Conservation (phyloP, 495 filamentous ascomycete genomes). For the Acidomyces sp. region DNA sequence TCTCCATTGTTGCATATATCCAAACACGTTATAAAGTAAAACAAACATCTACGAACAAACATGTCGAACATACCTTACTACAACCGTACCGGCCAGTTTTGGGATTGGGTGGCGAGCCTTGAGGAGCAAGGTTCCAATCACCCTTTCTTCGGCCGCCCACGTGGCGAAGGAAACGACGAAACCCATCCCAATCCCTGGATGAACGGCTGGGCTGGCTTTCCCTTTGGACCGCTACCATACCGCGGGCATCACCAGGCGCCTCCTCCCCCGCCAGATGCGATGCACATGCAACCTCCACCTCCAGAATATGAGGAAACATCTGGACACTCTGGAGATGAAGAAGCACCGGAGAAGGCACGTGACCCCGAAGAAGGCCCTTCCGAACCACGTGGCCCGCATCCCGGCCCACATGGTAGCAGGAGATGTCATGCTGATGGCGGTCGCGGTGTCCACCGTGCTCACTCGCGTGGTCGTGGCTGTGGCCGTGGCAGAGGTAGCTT, state of each 20-base stretch:
- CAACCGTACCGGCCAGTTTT: conserved; percentile 35
- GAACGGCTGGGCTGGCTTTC: conserved; percentile 9
- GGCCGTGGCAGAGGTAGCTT: conserved; percentile 29
- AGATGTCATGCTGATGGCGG: too few species aligned
- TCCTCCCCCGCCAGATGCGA: conserved; percentile 1
- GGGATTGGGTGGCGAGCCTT: conserved; percentile 33
- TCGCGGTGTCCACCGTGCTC: conserved; percentile 15
- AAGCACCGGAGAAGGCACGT: background rate
- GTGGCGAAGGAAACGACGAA: conserved; percentile 10
- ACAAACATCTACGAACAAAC: conserved; percentile 1
- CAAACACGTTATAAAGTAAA: conserved; percentile 1
- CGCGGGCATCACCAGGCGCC: conserved; percentile 12
- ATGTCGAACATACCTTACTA: conserved; percentile 33
- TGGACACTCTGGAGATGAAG: too few species aligned
- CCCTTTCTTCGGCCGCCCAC: conserved; percentile 21
- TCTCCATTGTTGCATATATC: background rate
- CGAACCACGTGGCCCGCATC: conserved; percentile 7
- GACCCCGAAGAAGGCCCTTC: conserved; percentile 15
- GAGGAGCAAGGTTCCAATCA: conserved; percentile 29
- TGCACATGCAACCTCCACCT: conserved; percentile 3
- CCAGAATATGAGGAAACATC: too few species aligned
- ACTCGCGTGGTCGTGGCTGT: conserved; percentile 10
- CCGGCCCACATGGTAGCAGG: conserved; percentile 4
- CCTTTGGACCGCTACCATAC: conserved; percentile 10
- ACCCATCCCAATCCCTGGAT: conserved; percentile 13